phyloP scores from a whole-genome alignment of 202 grass and related monocot species.

The Hordeum pubiflorum region DNA sequence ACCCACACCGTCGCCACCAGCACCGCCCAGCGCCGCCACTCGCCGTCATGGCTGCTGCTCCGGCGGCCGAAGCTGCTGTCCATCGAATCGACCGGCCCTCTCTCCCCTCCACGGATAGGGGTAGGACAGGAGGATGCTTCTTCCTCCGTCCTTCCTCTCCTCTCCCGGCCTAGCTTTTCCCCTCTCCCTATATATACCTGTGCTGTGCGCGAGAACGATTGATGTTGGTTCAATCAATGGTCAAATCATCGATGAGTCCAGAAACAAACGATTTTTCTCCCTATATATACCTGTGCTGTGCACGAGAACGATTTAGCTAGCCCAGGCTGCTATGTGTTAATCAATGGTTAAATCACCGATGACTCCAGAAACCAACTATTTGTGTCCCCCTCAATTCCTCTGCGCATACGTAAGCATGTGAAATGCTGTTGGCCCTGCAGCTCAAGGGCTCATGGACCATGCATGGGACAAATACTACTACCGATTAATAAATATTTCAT shows the following conservation, averaged over 20 bases:
- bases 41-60: not conserved
- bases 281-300: not conserved
- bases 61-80: constrained; percentile 3
- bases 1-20: constrained; percentile 60
- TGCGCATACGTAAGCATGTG: not conserved
- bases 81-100: not conserved
- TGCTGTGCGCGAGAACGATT: not conserved
- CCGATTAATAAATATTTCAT: too few species aligned
- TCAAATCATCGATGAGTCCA: not conserved
- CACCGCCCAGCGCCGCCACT: constrained; percentile 37
- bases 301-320: not conserved
- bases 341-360: not conserved
- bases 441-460: not conserved
- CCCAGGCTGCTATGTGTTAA: not conserved
- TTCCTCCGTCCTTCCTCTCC: not conserved
- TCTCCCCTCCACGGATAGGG: not conserved
- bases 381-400: not conserved
- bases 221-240: not conserved
- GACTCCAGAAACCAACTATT: not conserved
- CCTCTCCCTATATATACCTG: not conserved
- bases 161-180: not conserved
- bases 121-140: constrained; percentile 5
- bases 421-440: not conserved
- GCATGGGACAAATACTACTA: not conserved
- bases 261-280: not conserved